A percentile compares a stretch with the other conserved stretches of the same genome.
phyloP scores from a whole-genome alignment of 352 stramenopile species.

The Albugo laibachii region DNA sequence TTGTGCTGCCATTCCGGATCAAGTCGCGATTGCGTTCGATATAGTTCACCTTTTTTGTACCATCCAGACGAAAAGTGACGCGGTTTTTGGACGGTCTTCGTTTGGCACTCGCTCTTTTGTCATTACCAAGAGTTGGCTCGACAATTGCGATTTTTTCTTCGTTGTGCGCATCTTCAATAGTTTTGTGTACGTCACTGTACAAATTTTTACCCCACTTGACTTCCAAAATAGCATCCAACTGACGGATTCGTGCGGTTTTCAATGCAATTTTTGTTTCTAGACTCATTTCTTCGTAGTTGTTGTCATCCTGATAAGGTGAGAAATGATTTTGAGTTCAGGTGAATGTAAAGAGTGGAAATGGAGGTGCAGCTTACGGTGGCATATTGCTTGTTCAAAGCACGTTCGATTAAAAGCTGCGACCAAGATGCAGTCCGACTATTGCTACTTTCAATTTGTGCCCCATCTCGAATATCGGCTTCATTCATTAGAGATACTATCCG shows the following conservation, averaged over 20 bases:
- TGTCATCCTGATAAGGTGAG: constrained; percentile 8
- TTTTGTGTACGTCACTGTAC: constrained; percentile 8
- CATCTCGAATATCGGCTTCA: constrained; percentile 18
- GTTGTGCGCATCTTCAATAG: constrained; percentile 1
- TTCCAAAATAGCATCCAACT: constrained; percentile 33
- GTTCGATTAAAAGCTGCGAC: constrained; percentile 38
- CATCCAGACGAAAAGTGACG: not conserved
- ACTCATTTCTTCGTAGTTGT: constrained; percentile 6
- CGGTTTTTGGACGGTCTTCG: constrained; percentile 1
- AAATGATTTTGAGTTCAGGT: not conserved
- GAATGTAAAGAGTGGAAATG: not conserved
- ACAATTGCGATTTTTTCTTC: constrained; percentile 9
- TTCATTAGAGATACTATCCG: constrained; percentile 51
- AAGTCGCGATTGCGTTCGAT: constrained; percentile 33
- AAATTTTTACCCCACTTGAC: constrained; percentile 41
- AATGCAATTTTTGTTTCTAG: constrained; percentile 43
- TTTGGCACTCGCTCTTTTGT: not conserved
- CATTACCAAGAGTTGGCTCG: constrained; percentile 1
- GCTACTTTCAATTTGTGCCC: constrained; percentile 1
- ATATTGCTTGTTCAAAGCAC: constrained; percentile 39
- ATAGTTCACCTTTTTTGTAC: constrained; percentile 13
- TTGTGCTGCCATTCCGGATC: constrained; percentile 23
- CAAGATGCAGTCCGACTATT: constrained; percentile 6
- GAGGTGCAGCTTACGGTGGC: constrained; percentile 20
- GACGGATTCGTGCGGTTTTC: constrained; percentile 42